Evolutionary conservation across 805 yeast genomes (phyloP).

Genomic region (Blastobotrys parvus): DNA sequence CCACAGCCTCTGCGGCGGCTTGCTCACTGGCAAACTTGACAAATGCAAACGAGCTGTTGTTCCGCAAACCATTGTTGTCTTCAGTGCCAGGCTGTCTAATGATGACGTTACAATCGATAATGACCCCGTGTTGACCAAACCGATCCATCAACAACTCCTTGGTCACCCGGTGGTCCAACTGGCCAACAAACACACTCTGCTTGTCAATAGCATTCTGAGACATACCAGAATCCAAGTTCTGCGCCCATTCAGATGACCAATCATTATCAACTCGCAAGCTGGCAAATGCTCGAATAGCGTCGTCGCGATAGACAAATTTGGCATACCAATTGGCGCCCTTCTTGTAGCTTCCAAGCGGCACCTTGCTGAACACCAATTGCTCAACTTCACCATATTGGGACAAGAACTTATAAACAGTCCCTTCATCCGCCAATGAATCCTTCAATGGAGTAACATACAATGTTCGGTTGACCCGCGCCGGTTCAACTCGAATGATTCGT

Average conservation of each 20-base stretch:
- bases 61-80: slow-evolving; percentile 17
- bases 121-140: slow-evolving; percentile 59
- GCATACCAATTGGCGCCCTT: slow-evolving; percentile 50
- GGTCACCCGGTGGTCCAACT: slow-evolving; percentile 46
- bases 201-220: slow-evolving; percentile 48
- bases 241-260: slow-evolving; percentile 79
- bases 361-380: slow-evolving; percentile 32
- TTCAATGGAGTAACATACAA: slow-evolving; percentile 42
- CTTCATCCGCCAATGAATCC: slow-evolving; percentile 2
- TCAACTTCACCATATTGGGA: slow-evolving; percentile 69
- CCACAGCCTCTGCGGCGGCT: slow-evolving; percentile 82
- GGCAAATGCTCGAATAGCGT: slow-evolving; percentile 80
- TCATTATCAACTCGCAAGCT: slow-evolving; percentile 21
- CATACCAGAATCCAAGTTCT: slow-evolving; percentile 41
- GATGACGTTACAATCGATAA: slow-evolving; percentile 41
- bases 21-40: slow-evolving; percentile 54
- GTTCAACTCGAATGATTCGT: slow-evolving; percentile 75
- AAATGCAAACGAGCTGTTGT: slow-evolving; percentile 57
- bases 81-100: slow-evolving; percentile 3
- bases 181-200: slow-evolving; percentile 72
- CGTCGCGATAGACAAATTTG: slow-evolving; percentile 74
- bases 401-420: slow-evolving; percentile 34
- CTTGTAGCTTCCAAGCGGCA: neutral
- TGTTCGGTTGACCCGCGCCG: slow-evolving; percentile 86
- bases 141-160: slow-evolving; percentile 48